Base-by-base conservation (phyloP, 257 asterid species). In the Solanum ahanhuiri region DNA sequence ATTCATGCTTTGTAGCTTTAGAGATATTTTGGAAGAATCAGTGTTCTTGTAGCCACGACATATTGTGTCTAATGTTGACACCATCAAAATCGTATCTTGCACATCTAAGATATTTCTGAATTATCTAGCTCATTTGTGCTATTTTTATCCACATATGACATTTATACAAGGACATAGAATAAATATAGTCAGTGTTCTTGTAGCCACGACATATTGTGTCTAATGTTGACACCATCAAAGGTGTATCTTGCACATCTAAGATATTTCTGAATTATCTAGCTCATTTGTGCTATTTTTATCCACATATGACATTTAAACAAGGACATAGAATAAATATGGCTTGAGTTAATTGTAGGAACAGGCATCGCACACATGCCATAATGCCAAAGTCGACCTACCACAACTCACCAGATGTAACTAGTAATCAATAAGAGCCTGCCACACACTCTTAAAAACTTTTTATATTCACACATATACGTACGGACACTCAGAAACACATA, bases 51-150 rank as follows among this genome's bases (percentile, higher is more conserved):
- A 70, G 25, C 45, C 79, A 70, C 8, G 20, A 87, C 70, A 5
- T 57, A 34, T 31, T 45, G 54, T 15, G 43, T 73, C 77, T 83
- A 71, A 7, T 73, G 63, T 22, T 82, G 66, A 20, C 54, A 77
- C 17, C 35, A 33, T 33, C 34, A 81, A 30, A 28, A 12, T 8
- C 22, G 9, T 7, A 20, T 69, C 76, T 30, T 85, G 71, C 82
- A 77, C 72, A 88, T 93, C 88, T 91, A 91, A 51, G 69, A 69
- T 82, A 25, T 39, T 34, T 86, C 48, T 31, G 81, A 17, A 86
- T 35, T 34, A 71, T 34, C 48, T 72, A 30, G 28, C 28, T 86
- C 41, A 15, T 69, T 69, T 69, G 12, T 30, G 10, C 35, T 69
- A 69, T 69, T 31, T 69, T 9, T 31, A 30, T 31, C 41, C 39